Percentiles rank a stretch among this genome's conserved stretches.
phyloP scores from a whole-genome alignment of 176 grass and related monocot species.

The Oryza australiensis region DNA sequence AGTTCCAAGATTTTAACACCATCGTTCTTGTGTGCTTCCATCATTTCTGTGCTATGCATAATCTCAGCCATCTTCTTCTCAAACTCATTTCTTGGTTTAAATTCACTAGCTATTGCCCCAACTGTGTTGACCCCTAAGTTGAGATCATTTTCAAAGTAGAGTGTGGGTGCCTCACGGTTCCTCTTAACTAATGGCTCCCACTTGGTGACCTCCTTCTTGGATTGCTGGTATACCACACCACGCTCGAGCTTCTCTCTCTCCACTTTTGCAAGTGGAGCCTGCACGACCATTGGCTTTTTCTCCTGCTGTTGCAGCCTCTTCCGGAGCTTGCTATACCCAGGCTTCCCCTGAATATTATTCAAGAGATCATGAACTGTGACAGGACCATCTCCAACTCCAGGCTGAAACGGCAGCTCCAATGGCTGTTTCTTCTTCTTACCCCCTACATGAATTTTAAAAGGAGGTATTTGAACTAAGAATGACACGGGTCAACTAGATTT shows the following conservation, averaged over 20 bases:
- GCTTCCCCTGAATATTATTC: slow-evolving; percentile 65
- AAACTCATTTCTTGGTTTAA: slow-evolving; percentile 71
- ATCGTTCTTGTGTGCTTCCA: slow-evolving; percentile 79
- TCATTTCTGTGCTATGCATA: slow-evolving; percentile 48
- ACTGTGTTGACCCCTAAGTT: slow-evolving; percentile 68
- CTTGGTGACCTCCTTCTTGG: slow-evolving; percentile 61
- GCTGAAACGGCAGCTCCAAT: slow-evolving; percentile 45
- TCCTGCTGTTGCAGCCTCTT: slow-evolving; percentile 72
- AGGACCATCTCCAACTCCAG: slow-evolving; percentile 42
- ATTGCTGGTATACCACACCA: slow-evolving; percentile 25
- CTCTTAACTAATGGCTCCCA: slow-evolving; percentile 64
- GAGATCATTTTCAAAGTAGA: slow-evolving; percentile 76
- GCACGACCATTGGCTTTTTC: slow-evolving; percentile 53
- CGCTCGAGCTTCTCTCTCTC: slow-evolving; percentile 70
- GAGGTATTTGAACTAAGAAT: background rate
- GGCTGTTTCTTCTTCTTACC: slow-evolving; percentile 55
- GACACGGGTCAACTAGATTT: background rate
- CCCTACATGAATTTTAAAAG: slow-evolving; percentile 36
- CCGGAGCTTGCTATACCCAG: slow-evolving; percentile 77
- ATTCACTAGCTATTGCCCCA: slow-evolving; percentile 78
- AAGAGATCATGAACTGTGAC: slow-evolving; percentile 86
- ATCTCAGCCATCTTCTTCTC: slow-evolving; percentile 77
- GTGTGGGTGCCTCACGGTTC: slow-evolving; percentile 75
- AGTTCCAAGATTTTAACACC: slow-evolving; percentile 90
- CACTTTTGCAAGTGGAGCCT: slow-evolving; percentile 64